Percentiles rank a stretch among this genome's conserved stretches.
Evolutionary conservation across 2,329 filamentous ascomycete species (phyloP).

Genomic region (Akanthomyces muscarius): DNA sequence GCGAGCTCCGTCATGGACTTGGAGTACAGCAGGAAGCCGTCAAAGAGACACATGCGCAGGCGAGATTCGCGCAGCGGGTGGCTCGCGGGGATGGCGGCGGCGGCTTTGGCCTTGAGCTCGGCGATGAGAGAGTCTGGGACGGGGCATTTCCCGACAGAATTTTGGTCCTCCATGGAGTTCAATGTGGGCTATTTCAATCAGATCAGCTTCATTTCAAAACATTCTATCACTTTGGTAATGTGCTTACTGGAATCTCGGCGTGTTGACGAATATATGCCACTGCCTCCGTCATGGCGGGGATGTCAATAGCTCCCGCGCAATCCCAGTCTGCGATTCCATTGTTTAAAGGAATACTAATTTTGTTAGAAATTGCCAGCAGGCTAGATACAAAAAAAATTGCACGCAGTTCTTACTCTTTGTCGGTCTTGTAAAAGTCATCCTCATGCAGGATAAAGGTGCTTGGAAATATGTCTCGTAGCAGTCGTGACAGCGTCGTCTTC

Average conservation of each 20-base stretch:
- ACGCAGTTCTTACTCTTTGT: conserved; percentile 54
- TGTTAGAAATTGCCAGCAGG: conserved; percentile 15
- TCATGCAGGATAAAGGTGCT: conserved; percentile 81
- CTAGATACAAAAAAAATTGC: background rate
- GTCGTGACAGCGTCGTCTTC: conserved; percentile 86
- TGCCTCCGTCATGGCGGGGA: conserved; percentile 62
- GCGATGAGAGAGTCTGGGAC: conserved; percentile 45
- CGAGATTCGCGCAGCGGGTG: conserved; percentile 33
- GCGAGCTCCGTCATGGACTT: conserved; percentile 51
- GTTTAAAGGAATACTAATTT: conserved; percentile 42
- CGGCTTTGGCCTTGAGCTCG: conserved; percentile 44
- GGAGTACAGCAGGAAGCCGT: conserved; percentile 84
- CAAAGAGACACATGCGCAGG: conserved; percentile 66
- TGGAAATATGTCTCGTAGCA: conserved; percentile 78
- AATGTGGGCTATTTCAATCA: conserved; percentile 25
- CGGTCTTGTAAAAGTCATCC: conserved; percentile 91
- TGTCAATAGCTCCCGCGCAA: conserved; percentile 72
- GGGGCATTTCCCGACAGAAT: conserved; percentile 54
- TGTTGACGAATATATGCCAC: conserved; percentile 66
- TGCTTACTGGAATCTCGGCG: conserved; percentile 60
- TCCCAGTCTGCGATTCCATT: conserved; percentile 83
- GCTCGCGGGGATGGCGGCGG: conserved; percentile 41
- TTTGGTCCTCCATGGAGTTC: conserved; percentile 52
- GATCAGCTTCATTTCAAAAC: too few relatives aligned
- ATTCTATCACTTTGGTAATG: background rate